Conservation (phyloP, 2,329 filamentous ascomycete species). For the Hymenoscyphus scutula region DNA sequence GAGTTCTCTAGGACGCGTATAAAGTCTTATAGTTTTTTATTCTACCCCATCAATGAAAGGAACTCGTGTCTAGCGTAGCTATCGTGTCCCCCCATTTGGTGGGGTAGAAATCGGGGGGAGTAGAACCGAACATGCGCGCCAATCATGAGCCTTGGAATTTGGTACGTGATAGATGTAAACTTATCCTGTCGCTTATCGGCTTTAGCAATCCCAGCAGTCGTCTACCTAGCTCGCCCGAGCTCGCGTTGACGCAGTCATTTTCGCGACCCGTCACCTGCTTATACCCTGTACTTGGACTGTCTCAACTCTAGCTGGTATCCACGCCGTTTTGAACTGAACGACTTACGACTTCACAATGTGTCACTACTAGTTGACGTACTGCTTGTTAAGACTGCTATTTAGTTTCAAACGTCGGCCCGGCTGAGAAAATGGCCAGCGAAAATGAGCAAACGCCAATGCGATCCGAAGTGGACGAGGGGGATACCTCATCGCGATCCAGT, state of each 20-base stretch:
- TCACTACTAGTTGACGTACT: background rate
- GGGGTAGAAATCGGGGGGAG: slow-evolving; percentile 13
- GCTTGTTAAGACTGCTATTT: background rate
- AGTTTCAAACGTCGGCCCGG: background rate
- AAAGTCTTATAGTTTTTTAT: background rate
- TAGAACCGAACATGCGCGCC: slow-evolving; percentile 20
- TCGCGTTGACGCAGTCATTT: background rate
- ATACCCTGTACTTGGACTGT: background rate
- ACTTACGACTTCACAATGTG: background rate
- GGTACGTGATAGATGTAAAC: background rate
- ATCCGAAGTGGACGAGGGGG: slow-evolving; percentile 15
- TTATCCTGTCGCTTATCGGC: background rate
- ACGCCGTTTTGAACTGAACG: background rate
- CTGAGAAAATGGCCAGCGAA: slow-evolving; percentile 17
- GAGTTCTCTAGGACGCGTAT: background rate
- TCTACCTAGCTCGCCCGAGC: no score
- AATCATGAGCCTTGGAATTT: slow-evolving; percentile 10
- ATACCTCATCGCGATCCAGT: slow-evolving; percentile 19
- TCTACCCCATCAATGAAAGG: background rate
- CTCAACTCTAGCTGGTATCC: background rate
- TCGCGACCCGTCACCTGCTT: background rate
- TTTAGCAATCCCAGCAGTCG: background rate
- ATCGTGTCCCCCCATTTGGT: slow-evolving; percentile 3
- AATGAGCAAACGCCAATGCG: slow-evolving; percentile 24
- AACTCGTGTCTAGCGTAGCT: background rate